phyloP scores from a whole-genome alignment of 2,329 filamentous ascomycete species.

The Xylaria sp. region DNA sequence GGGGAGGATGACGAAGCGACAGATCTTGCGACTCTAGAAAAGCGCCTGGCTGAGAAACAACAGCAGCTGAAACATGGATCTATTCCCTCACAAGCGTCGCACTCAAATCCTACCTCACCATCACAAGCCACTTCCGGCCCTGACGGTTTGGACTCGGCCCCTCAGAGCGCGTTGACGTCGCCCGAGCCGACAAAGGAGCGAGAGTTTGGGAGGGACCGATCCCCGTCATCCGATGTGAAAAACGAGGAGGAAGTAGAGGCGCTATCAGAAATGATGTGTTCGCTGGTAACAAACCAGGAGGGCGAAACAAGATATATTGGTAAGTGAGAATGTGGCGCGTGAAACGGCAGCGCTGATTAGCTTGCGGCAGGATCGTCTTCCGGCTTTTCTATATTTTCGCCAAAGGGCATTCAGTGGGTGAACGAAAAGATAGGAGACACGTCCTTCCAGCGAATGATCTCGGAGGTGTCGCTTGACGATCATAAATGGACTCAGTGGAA shows the following conservation, averaged over 20 bases:
- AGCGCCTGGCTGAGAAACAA: constrained; percentile 71
- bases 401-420: constrained; percentile 98
- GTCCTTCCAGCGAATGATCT: constrained; percentile 95
- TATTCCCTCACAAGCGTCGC: constrained; percentile 58
- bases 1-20: constrained; percentile 88
- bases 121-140: constrained; percentile 58
- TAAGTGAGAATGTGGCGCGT: constrained; percentile 54
- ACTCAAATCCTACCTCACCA: constrained; percentile 64
- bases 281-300: constrained; percentile 91
- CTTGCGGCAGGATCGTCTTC: constrained; percentile 81
- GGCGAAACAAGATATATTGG: constrained; percentile 97
- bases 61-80: constrained; percentile 63
- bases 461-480: constrained; percentile 88
- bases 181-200: constrained; percentile 59
- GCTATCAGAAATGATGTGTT: constrained; percentile 98
- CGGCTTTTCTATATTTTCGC: constrained; percentile 98
- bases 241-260: constrained; percentile 81
- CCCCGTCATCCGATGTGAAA: constrained; percentile 55
- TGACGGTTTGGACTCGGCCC: constrained; percentile 59
- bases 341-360: constrained; percentile 3
- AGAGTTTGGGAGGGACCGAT: constrained; percentile 54
- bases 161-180: constrained; percentile 66
- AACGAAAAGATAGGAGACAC: constrained; percentile 97
- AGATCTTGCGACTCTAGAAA: constrained; percentile 89
- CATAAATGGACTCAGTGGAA: constrained; percentile 99